Percentiles rank a stretch among this genome's conserved stretches.
Conservation (phyloP, 768 basidiomycete species). For the Tylopilus sp. region DNA sequence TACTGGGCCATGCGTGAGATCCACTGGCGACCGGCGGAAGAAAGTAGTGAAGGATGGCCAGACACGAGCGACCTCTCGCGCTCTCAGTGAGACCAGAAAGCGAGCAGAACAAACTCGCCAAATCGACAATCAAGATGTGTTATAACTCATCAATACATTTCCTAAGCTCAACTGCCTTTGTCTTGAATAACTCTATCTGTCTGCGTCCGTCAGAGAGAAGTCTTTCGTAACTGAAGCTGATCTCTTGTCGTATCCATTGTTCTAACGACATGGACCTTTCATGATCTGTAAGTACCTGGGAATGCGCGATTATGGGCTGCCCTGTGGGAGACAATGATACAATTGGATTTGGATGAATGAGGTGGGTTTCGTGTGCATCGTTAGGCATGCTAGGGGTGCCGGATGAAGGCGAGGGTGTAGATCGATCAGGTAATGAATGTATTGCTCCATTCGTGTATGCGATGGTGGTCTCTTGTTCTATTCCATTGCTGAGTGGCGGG, state of each 20-base stretch:
- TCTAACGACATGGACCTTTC: constrained; percentile 80
- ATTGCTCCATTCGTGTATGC: background rate
- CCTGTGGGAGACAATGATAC: constrained; percentile 14
- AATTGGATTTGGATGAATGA: constrained; percentile 5
- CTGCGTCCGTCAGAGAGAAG: constrained; percentile 50
- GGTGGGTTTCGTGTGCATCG: background rate
- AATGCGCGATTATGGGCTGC: constrained; percentile 8
- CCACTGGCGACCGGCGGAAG: too few relatives aligned
- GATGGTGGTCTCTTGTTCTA: background rate
- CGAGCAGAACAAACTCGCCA: background rate
- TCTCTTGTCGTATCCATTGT: constrained; percentile 78
- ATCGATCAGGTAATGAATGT: background rate
- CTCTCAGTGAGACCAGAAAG: too few relatives aligned
- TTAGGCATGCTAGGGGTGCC: background rate
- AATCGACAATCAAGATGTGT: constrained; percentile 1
- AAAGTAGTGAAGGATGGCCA: too few relatives aligned
- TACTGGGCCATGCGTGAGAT: too few relatives aligned
- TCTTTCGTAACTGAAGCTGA: constrained; percentile 61
- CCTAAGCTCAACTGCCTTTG: constrained; percentile 40
- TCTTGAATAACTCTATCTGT: constrained; percentile 47
- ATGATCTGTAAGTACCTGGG: constrained; percentile 32
- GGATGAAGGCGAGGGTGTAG: background rate
- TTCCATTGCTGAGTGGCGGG: background rate
- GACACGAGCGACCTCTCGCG: too few relatives aligned
- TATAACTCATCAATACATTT: constrained; percentile 34